Conservation (phyloP, 371 early-diverging fungal species). For the Mucor ambiguus region DNA sequence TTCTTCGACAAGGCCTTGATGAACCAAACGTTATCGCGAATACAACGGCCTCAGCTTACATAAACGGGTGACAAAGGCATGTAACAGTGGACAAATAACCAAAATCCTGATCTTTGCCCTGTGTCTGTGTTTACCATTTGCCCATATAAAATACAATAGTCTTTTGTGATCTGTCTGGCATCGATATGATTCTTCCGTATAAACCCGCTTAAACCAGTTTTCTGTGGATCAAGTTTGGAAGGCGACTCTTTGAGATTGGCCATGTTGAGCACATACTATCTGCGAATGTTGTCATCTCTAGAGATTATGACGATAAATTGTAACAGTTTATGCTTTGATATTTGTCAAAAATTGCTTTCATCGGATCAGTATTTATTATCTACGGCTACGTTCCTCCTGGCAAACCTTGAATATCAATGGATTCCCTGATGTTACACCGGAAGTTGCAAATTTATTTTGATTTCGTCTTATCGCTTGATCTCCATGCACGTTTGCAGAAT, state of each 20-base stretch:
- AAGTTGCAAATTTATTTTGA: neutral
- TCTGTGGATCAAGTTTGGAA: neutral
- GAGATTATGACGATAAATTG: neutral
- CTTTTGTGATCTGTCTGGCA: neutral
- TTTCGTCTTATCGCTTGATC: neutral
- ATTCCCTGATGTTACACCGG: neutral
- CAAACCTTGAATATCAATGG: neutral
- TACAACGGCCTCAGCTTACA: neutral
- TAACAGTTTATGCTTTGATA: neutral
- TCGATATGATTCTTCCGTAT: neutral
- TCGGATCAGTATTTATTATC: neutral
- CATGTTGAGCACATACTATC: neutral
- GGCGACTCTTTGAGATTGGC: neutral
- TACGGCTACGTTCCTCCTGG: too few species aligned
- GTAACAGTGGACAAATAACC: neutral
- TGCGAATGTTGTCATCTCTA: neutral
- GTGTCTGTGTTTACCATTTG: neutral
- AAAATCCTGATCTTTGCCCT: neutral
- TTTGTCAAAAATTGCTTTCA: neutral
- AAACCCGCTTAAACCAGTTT: constrained; percentile 1
- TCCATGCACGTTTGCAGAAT: neutral
- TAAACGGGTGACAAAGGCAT: neutral
- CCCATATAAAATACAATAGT: neutral
- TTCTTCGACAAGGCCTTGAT: too few species aligned
- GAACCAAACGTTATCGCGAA: neutral